Conservation (phyloP, 176 grass and related monocot genomes). For the Eragrostis curvula region DNA sequence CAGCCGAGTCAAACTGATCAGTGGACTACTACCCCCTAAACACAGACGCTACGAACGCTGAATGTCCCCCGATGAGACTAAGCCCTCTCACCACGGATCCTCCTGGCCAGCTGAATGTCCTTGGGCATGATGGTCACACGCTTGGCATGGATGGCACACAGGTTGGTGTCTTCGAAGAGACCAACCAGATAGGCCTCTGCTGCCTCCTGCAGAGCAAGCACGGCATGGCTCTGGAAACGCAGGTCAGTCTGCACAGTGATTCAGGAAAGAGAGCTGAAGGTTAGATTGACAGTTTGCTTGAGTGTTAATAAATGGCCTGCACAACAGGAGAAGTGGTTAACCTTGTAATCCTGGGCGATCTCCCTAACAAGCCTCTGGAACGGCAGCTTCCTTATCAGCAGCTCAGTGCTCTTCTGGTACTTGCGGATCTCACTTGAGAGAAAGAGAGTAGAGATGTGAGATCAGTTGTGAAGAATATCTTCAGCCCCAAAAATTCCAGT, state of each 20-base stretch:
- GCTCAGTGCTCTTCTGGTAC: conserved; percentile 55
- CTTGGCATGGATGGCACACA: conserved; percentile 53
- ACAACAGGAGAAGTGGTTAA: background rate
- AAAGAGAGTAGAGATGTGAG: background rate
- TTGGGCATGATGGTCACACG: conserved; percentile 60
- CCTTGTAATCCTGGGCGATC: conserved; percentile 61
- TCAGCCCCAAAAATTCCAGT: background rate
- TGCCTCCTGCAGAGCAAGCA: conserved; percentile 54
- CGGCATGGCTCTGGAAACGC: conserved; percentile 57
- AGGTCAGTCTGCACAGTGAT: conserved; percentile 41
- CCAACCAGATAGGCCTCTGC: conserved; percentile 52
- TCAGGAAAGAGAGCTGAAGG: background rate
- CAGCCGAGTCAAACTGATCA: no score
- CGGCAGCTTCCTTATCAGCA: conserved; percentile 55
- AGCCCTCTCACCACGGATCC: conserved; percentile 51
- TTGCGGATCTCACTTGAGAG: conserved; percentile 42
- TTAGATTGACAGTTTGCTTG: background rate
- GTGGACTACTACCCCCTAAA: no score
- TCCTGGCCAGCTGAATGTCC: conserved; percentile 58
- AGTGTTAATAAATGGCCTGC: background rate
- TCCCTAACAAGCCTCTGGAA: conserved; percentile 62
- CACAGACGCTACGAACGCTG: background rate
- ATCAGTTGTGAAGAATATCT: background rate
- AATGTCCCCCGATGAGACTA: background rate
- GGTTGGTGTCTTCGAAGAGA: conserved; percentile 51